phyloP scores from a whole-genome alignment of 805 yeast species.

The Candida vaughaniae region DNA sequence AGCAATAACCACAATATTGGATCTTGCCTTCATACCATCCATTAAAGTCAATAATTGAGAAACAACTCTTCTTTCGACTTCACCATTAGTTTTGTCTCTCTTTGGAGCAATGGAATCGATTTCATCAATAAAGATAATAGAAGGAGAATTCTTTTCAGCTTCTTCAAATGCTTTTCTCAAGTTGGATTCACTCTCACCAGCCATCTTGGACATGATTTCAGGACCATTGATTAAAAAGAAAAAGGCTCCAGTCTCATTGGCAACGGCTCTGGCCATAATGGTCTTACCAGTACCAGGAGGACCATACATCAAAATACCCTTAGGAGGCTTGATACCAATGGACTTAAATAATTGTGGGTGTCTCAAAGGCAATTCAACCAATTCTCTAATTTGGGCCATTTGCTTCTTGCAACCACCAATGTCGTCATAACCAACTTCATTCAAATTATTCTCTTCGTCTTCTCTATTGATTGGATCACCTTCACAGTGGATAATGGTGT shows the following conservation, averaged over 20 bases:
- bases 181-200: conserved; percentile 98
- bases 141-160: conserved; percentile 98
- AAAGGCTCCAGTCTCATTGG: conserved; percentile 98
- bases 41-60: conserved; percentile 94
- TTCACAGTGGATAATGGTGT: conserved; percentile 96
- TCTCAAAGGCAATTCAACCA: conserved; percentile 96
- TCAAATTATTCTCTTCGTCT: conserved; percentile 94
- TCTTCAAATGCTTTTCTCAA: conserved; percentile 98
- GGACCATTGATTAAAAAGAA: conserved; percentile 98
- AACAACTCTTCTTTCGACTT: conserved; percentile 98
- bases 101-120: conserved; percentile 99
- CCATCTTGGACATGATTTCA: conserved; percentile 99
- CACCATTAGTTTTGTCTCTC: conserved; percentile 99
- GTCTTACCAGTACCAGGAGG: conserved; percentile 99
- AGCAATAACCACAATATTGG: conserved; percentile 96
- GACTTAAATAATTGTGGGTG: conserved; percentile 98
- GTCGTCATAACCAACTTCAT: conserved; percentile 97
- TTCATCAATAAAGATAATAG: conserved; percentile 97
- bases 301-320: conserved; percentile 97
- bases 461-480: conserved; percentile 99
- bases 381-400: conserved; percentile 98
- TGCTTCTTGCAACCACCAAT: conserved; percentile 99
- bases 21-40: conserved; percentile 99
- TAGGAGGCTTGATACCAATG: conserved; percentile 98
- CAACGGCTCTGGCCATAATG: conserved; percentile 99